Percentiles rank a stretch among this genome's conserved stretches.
Conservation (phyloP, 2,329 filamentous ascomycete genomes). For the Trichophyton simii region DNA sequence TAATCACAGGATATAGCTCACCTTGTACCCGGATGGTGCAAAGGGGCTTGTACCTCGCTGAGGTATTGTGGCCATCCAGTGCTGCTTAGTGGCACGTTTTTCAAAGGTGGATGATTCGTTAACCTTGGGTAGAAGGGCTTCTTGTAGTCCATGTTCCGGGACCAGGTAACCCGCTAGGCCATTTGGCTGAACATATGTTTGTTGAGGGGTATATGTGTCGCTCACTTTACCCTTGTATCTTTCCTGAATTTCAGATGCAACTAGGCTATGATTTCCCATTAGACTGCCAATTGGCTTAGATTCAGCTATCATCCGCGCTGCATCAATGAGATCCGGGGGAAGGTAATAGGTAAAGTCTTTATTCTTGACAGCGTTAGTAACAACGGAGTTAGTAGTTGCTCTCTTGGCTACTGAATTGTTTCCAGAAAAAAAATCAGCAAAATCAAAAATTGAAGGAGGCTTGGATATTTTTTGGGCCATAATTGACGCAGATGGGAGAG, state of each 20-base stretch:
- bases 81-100: background rate
- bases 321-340: conserved; percentile 8
- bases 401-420: background rate
- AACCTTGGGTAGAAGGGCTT: background rate
- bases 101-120: background rate
- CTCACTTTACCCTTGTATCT: background rate
- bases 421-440: background rate
- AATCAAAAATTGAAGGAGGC: background rate
- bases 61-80: conserved; percentile 1
- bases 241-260: conserved; percentile 2
- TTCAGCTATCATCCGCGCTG: conserved; percentile 12
- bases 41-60: conserved; percentile 5
- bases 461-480: background rate
- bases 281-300: background rate
- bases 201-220: conserved; percentile 39
- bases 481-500: background rate
- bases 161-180: background rate
- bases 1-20: background rate
- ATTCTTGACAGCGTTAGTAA: background rate
- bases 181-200: background rate
- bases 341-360: conserved; percentile 7
- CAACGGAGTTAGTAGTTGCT: background rate
- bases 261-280: background rate
- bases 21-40: conserved; percentile 6
- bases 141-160: background rate